phyloP scores from a whole-genome alignment of 169 alveolate genomes.

The Toxoplasma gondii region DNA sequence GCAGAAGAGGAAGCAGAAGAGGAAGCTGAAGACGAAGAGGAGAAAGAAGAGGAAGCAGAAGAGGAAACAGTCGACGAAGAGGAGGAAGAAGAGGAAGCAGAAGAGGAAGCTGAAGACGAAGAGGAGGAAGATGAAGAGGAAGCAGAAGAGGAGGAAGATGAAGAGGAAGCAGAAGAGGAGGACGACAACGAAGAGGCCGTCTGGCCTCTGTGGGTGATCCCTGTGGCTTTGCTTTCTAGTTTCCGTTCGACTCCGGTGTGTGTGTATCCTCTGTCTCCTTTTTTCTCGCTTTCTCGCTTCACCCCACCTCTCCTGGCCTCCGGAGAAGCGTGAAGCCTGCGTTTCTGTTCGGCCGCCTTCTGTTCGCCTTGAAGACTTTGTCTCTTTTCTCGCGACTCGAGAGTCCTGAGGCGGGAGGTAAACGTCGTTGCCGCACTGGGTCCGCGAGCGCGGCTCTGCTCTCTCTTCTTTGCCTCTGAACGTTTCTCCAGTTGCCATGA shows the following conservation, averaged over 20 bases:
- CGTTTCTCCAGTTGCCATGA: neutral
- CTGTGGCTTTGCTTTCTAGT: no score
- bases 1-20: neutral
- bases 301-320: neutral
- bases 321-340: neutral
- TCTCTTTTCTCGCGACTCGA: no score
- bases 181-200: no score
- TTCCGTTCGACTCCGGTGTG: neutral
- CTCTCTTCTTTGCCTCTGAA: neutral
- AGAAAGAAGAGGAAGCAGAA: neutral
- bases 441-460: neutral
- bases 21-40: neutral
- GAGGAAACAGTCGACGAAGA: neutral
- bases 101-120: no score
- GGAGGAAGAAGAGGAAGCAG: neutral
- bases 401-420: no score
- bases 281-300: neutral
- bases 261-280: neutral
- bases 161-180: neutral
- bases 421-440: no score
- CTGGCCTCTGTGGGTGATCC: no score
- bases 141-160: neutral
- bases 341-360: no score
- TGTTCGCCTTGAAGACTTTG: no score
- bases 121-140: neutral